Evolutionary conservation across 108 stramenopile species (phyloP), one percentile per base, ranked within the genome.

Genomic region (Cyclotella cryptica): DNA sequence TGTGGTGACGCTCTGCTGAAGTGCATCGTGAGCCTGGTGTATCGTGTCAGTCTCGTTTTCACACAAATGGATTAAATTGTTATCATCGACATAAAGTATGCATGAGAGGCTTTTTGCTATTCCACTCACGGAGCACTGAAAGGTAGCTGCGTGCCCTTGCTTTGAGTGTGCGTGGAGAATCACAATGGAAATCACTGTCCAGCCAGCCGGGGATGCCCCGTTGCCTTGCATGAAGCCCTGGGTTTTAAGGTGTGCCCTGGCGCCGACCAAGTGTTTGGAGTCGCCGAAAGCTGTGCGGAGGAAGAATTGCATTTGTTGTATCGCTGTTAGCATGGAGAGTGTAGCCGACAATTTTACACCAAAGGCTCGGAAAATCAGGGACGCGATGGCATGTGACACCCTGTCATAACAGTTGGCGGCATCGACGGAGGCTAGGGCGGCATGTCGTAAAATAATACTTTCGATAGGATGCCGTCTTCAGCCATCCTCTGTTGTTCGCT

Each of bases 381-480:
- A 35, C 40, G 71, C 55, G 8, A 72, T 72, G 17, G 72, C 72
- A 43, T 64, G 49, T 3, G 62, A 46, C 12, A 64, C 49, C 6
- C 49, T 30, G 24, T 74, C 72, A 35, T 52, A 74, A 27, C 72
- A 74, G 35, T 74, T 74, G 21, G 58, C 29, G 29, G 73, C 73
- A 27, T 74, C 73, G 0, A 74, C 43, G 19, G 71, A 72, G 0
- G 22, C 21, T 15, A 72, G 30, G 45, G 53, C 58, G 0, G 71
- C 71, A 8, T 39, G 30, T 61, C 60, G 35, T 61, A 61, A 21
- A 61, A 61, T 19, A 72, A 5, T 0, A 57, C 30, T 49, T 72
- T 72, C 1, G 71, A 41, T 6, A 72, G 19, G n/a, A 44, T 26
- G 11, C 60, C 60, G 21, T 72, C 63, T n/a, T 74, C 64, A 3